Evolutionary conservation across 2,329 filamentous ascomycete species (phyloP), one percentile per base, ranked within the genome.

Genomic region (Phialophora chinensis): DNA sequence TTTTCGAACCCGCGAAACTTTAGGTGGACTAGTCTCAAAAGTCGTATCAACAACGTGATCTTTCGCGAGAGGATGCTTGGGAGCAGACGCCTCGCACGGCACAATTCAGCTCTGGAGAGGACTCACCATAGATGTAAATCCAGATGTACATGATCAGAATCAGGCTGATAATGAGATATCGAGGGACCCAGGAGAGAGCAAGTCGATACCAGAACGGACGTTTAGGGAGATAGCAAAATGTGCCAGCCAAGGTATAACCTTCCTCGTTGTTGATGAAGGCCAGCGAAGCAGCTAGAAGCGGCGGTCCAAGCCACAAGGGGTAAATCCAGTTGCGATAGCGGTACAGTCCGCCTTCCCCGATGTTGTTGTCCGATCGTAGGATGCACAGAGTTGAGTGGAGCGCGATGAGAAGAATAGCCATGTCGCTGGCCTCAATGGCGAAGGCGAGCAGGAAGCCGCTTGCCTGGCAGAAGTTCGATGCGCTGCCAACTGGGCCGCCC

Each of bases 321-420:
- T 89, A 90, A 4, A 90, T 86, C 27, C 81, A 79, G 23, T 84
- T 80, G 3, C 90, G 86, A 69, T 89, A 89, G 1, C 86, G 87
- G 74, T 91, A 91, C 0, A 94, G 82, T 0, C 90, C 90, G 54
- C 87, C 86, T 66, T 86, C 81, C 1, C 86, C 83, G 38, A 71
- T 49, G 14, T 69, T 68, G 44, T 72, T 73, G 14, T 79, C 78
- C 0, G 87, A 86, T 25, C 85, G 83, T 71, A 92, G 88, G 60
- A 94, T 89, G 76, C 90, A 91, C 11, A 92, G 78, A 2, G 86
- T 87, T 58, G 89, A 90, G 74, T 94, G 91, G 8, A 92, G 74
- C 20, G 90, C 88, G 72, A 94, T 91, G 65, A 91, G 83, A 14
- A 92, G 81, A 17, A 92, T 87, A 10, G 90, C 86, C 63, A 90